phyloP scores from a whole-genome alignment of 139 green algal genomes.

The Chlamydomonas sp. region DNA sequence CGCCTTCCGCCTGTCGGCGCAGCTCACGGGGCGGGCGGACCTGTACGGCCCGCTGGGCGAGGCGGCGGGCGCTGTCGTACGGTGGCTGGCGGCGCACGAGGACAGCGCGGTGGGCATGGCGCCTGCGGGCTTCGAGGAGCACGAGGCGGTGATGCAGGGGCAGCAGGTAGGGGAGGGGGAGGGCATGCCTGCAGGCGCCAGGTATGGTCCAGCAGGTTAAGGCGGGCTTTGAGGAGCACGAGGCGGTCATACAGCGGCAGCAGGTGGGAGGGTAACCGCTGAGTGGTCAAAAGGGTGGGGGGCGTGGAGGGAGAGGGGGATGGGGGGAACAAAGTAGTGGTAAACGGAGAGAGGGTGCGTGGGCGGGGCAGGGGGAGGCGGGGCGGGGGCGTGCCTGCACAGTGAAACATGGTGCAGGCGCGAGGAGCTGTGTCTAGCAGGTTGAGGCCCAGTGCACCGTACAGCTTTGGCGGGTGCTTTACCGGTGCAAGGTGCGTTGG shows the following conservation, averaged over 20 bases:
- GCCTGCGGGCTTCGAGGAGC: slow-evolving; percentile 38
- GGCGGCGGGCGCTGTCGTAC: slow-evolving; percentile 30
- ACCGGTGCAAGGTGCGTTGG: too few relatives aligned
- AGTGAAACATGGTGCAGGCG: background rate
- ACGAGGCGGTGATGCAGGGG: slow-evolving; percentile 43
- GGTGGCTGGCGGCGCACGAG: slow-evolving; percentile 50
- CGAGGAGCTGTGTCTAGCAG: too few relatives aligned
- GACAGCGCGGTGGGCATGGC: slow-evolving; percentile 22
- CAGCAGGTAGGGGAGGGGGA: slow-evolving; percentile 3
- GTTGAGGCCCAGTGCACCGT: too few relatives aligned
- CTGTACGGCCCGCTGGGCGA: slow-evolving; percentile 63
- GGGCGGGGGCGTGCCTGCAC: background rate
- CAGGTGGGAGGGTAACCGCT: slow-evolving; percentile 4
- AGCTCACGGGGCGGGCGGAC: slow-evolving; percentile 44
- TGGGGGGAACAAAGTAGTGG: background rate
- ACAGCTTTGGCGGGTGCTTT: too few relatives aligned
- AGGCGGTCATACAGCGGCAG: slow-evolving; percentile 38
- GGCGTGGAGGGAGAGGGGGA: background rate
- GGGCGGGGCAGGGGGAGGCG: too few relatives aligned
- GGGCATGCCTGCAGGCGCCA: too few relatives aligned
- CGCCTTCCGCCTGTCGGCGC: slow-evolving; percentile 22
- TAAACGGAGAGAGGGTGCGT: too few relatives aligned
- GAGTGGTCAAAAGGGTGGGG: background rate
- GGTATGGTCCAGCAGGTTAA: too few relatives aligned
- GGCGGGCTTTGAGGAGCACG: slow-evolving; percentile 40